These are phyloP conservation scores for Ephemerocybe angulata DNA, from an alignment of 768 basidiomycete genomes.

Conservation along the genomic window DNA sequence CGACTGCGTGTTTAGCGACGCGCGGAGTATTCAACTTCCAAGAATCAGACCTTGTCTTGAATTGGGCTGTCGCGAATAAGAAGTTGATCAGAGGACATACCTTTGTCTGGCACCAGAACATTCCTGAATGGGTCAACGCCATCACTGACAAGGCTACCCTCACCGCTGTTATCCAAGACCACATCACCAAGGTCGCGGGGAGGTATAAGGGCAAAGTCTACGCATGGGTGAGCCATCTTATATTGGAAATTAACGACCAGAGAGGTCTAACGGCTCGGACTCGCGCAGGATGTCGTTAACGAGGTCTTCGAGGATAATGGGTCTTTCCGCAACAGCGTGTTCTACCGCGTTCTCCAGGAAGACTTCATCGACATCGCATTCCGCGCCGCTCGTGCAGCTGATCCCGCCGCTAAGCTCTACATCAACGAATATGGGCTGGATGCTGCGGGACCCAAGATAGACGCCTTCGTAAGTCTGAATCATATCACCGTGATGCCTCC, in stretches of 20 bases:
- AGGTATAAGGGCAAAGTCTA: constrained; percentile 37
- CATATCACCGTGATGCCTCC: background rate
- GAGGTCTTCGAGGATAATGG: constrained; percentile 46
- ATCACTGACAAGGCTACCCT: constrained; percentile 27
- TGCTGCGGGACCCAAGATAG: constrained; percentile 17
- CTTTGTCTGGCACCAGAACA: constrained; percentile 30
- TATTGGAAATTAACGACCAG: background rate
- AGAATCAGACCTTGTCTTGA: constrained; percentile 34
- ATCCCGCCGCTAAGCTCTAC: constrained; percentile 38
- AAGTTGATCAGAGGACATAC: constrained; percentile 40
- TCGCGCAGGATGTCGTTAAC: constrained; percentile 17
- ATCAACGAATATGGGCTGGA: constrained; percentile 50
- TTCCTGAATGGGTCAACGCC: constrained; percentile 30
- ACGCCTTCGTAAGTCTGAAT: constrained; percentile 2
- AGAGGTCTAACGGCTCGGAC: constrained; percentile 15
- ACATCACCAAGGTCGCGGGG: constrained; percentile 35
- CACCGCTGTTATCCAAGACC: constrained; percentile 34
- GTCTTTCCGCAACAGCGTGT: constrained; percentile 33
- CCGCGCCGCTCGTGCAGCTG: constrained; percentile 38
- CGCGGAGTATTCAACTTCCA: constrained; percentile 33
- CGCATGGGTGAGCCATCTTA: constrained; percentile 17
- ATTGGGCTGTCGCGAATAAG: constrained; percentile 36
- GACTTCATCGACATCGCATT: constrained; percentile 44
- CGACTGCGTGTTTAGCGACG: too few species aligned
- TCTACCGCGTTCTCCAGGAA: constrained; percentile 38